Percentiles rank a stretch among this genome's conserved stretches.
These are phyloP conservation scores for Phylloporus sp. DNA, from an alignment of 768 basidiomycete species.

Conservation along the genomic window DNA sequence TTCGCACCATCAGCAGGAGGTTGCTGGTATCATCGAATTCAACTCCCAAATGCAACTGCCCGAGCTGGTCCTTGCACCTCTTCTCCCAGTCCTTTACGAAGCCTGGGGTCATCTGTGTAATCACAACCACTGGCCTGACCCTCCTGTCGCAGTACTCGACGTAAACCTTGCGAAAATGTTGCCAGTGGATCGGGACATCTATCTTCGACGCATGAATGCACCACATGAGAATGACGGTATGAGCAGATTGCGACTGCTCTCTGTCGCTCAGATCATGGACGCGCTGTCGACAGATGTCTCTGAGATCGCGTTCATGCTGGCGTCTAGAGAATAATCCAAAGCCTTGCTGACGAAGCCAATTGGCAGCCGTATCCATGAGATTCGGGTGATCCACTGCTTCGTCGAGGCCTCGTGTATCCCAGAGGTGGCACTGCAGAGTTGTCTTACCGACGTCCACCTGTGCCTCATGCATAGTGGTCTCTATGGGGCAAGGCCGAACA, in stretches of 20 bases:
- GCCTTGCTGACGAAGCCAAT: conserved; percentile 22
- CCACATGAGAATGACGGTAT: conserved; percentile 23
- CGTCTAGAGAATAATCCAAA: conserved; percentile 11
- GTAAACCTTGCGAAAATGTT: conserved; percentile 25
- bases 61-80: conserved; percentile 19
- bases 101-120: conserved; percentile 22
- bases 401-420: conserved; percentile 28
- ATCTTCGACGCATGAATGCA: conserved; percentile 31
- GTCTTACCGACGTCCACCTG: conserved; percentile 1
- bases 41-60: conserved; percentile 6
- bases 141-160: conserved; percentile 23
- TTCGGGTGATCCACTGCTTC: conserved; percentile 22
- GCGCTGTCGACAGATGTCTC: conserved; percentile 16
- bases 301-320: conserved; percentile 23
- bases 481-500: conserved; percentile 22
- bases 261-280: conserved; percentile 9
- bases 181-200: conserved; percentile 23
- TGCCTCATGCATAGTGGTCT: conserved; percentile 15
- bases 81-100: conserved; percentile 13
- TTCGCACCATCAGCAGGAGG: conserved; percentile 16
- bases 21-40: neutral
- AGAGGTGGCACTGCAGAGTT: conserved; percentile 14
- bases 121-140: conserved; percentile 24
- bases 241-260: conserved; percentile 3
- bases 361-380: conserved; percentile 16